These are phyloP conservation scores for Penicillium macrosclerotiorum DNA, from an alignment of 495 filamentous ascomycete species.

Conservation along the genomic window DNA sequence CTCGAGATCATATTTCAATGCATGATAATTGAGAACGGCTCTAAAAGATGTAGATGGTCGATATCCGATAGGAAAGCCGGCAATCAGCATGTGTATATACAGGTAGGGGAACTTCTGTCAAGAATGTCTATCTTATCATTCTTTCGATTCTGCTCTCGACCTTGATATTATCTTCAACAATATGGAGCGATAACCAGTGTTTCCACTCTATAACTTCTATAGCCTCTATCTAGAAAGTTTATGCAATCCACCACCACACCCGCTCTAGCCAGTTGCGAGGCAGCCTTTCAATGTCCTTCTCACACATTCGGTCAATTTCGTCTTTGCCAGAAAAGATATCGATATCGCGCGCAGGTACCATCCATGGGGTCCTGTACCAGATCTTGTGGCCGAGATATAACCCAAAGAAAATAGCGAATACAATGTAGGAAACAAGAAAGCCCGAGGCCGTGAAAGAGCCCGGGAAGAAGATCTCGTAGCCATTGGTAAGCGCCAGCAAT, in stretches of 20 bases:
- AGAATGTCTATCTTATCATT: no score
- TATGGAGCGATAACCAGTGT: no score
- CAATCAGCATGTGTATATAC: no score
- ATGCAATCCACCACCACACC: slow-evolving; percentile 35
- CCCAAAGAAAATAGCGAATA: slow-evolving; percentile 68
- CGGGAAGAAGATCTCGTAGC: slow-evolving; percentile 63
- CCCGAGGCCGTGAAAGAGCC: slow-evolving; percentile 36
- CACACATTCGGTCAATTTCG: slow-evolving; percentile 32
- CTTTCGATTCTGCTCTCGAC: no score
- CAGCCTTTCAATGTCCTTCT: slow-evolving; percentile 22
- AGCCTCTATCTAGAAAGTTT: neutral
- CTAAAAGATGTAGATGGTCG: no score
- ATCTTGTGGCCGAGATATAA: slow-evolving; percentile 49
- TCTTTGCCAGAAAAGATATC: slow-evolving; percentile 33
- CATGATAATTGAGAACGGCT: no score
- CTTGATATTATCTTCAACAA: neutral
- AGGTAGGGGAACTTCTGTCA: no score
- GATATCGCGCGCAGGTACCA: slow-evolving; percentile 47
- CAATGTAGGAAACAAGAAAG: slow-evolving; percentile 50
- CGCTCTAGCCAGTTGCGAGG: slow-evolving; percentile 33
- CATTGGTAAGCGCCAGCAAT: slow-evolving; percentile 61
- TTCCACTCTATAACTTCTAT: no score
- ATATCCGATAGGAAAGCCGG: no score
- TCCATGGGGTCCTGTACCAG: slow-evolving; percentile 38
- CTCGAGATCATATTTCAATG: no score